Evolutionary conservation across 2,329 filamentous ascomycete species (phyloP).

Genomic region (Pestalotiopsis fici): DNA sequence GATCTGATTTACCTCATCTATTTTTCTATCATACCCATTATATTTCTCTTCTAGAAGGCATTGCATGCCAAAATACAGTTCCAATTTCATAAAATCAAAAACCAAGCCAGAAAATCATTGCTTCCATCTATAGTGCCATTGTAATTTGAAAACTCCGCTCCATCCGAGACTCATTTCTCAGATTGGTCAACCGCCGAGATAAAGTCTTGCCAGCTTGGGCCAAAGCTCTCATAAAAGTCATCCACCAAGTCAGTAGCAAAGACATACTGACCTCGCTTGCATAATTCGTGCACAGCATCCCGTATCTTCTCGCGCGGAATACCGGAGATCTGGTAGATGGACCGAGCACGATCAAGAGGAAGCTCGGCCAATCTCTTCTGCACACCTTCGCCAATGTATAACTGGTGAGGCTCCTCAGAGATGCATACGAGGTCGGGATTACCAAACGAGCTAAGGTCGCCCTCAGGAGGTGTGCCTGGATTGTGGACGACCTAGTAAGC

Average conservation of each 20-base stretch:
- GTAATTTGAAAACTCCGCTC: not conserved
- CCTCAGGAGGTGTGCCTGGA: constrained; percentile 1
- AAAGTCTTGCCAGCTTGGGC: constrained; percentile 2
- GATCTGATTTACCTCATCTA: not conserved
- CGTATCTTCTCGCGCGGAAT: not conserved
- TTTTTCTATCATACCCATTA: not conserved
- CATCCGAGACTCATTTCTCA: not conserved
- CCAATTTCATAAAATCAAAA: not conserved
- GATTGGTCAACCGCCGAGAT: not conserved
- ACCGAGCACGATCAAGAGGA: not conserved
- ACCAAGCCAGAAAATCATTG: not conserved
- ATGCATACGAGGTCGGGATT: constrained; percentile 1
- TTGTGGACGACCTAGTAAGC: constrained; percentile 2
- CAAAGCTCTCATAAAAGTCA: constrained; percentile 8
- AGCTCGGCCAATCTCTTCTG: constrained; percentile 2
- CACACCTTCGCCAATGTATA: not conserved
- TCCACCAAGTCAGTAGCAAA: constrained; percentile 3
- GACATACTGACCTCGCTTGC: constrained; percentile 2
- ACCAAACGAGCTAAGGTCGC: not conserved
- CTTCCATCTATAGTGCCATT: not conserved
- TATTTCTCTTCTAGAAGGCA: not conserved
- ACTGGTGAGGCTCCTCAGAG: constrained; percentile 1
- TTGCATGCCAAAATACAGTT: not conserved
- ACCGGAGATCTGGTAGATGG: constrained; percentile 4
- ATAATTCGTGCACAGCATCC: not conserved